Conservation (phyloP, 1,139 yeast genomes). For the Kurtzmaniella quercitrusa region DNA sequence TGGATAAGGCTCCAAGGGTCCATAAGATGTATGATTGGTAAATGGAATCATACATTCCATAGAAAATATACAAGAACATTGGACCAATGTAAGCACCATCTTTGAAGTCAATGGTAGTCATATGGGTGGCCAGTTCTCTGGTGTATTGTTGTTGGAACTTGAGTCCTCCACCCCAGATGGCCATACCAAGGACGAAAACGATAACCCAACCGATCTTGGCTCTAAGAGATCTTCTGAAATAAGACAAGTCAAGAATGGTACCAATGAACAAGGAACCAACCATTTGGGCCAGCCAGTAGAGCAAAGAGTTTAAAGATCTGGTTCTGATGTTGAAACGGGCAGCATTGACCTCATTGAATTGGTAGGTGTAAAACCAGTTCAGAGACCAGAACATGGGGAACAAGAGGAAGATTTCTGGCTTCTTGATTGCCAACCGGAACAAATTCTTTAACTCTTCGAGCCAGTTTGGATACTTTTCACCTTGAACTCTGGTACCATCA, state of each 20-base stretch:
- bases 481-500: constrained; percentile 49
- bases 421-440: constrained; percentile 5
- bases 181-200: constrained; percentile 8
- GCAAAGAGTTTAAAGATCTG: constrained; percentile 10
- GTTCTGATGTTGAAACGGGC: constrained; percentile 9
- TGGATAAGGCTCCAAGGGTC: constrained; percentile 10
- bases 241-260: constrained; percentile 8
- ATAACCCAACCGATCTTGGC: constrained; percentile 9
- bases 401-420: constrained; percentile 7
- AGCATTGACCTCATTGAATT: constrained; percentile 10
- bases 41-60: constrained; percentile 10
- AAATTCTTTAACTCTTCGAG: constrained; percentile 8
- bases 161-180: constrained; percentile 10
- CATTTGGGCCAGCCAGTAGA: constrained; percentile 10
- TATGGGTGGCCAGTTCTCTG: constrained; percentile 2
- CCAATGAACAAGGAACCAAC: constrained; percentile 10
- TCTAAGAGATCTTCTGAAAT: constrained; percentile 6
- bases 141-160: constrained; percentile 8
- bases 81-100: constrained; percentile 9
- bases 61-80: constrained; percentile 10
- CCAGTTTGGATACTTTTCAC: constrained; percentile 43
- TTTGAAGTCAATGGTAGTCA: constrained; percentile 9
- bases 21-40: constrained; percentile 10
- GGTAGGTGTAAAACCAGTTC: constrained; percentile 11
- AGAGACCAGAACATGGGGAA: constrained; percentile 10